Evolutionary conservation across 2,329 filamentous ascomycete species (phyloP), one percentile per base, ranked within the genome.

Genomic region (Cytospora piceae): DNA sequence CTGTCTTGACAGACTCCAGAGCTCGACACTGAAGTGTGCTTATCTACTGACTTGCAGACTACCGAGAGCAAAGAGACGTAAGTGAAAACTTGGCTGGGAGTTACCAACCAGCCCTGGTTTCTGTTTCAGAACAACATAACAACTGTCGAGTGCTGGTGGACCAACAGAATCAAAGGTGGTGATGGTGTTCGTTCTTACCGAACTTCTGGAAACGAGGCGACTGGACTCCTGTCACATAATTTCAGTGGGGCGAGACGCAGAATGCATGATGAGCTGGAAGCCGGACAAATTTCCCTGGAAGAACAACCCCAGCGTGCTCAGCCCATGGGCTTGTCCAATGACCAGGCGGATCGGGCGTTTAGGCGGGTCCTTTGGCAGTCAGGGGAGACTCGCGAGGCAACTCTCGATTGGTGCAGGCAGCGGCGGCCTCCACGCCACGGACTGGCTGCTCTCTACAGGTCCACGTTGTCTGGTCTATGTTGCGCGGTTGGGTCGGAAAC

Each of bases 201-300:
- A 20, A 27, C 29, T 22, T 46, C 53, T 52, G 53, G 61, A 31
- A 24, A 52, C 61, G 29, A 37, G 53, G 61, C 56, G 39, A 58
- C 49, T 14, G 37, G 34, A 56, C 17, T 20, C n/a, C 51, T 39
- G 37, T 22, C 32, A n/a, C 22, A 46, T 11, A 2, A 15, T 37
- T 37, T 37, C 32, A 31, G 27, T 42, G 53, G 55, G 27, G 55
- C 51, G 27, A 57, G 22, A 34, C 46, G 42, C 51, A 27, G 29
- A 6, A 60, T 60, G 64, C 64, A 64, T 63, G 55, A 53, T 66
- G 64, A 66, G 59, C 32, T 66, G 64, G 53, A 46, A 20, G 27
- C 46, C n/a, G 60, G 53, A 32, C 11, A 42, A 32, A 12, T 11
- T 11, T 7, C 14, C 37, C 60, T 27, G 37, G 60, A 54, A 32